Conservation (phyloP, 768 basidiomycete genomes). For the Xanthoconium stramineum region DNA sequence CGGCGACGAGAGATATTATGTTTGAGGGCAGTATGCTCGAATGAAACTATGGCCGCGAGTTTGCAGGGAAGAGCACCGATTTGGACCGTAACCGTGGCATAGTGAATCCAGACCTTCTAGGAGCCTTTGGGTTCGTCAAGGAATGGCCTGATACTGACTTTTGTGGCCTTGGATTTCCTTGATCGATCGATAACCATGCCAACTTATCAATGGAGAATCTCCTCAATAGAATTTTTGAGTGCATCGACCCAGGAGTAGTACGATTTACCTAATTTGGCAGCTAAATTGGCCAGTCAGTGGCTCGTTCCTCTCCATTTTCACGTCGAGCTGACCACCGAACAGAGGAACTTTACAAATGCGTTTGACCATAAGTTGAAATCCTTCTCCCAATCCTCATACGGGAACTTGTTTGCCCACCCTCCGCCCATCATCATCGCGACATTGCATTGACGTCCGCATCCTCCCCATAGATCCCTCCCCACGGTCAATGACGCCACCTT, state of each 20-base stretch:
- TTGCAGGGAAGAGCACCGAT: background rate
- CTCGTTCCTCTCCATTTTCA: background rate
- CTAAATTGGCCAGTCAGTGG: too few species aligned
- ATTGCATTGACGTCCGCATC: background rate
- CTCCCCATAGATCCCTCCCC: constrained; percentile 67
- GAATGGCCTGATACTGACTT: too few species aligned
- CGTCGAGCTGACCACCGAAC: constrained; percentile 7
- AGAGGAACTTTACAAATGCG: constrained; percentile 80
- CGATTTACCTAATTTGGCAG: too few species aligned
- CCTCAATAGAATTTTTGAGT: too few species aligned
- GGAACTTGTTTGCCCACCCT: constrained; percentile 4
- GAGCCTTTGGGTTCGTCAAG: too few species aligned
- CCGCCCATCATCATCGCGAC: constrained; percentile 1
- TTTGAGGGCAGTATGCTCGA: background rate
- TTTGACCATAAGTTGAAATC: constrained; percentile 51
- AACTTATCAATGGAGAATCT: too few species aligned
- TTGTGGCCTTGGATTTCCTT: too few species aligned
- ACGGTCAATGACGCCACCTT: constrained; percentile 89
- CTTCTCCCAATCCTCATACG: background rate
- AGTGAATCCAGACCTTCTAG: too few species aligned
- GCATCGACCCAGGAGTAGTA: too few species aligned
- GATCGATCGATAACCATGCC: too few species aligned
- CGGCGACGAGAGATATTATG: background rate
- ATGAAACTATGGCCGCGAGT: background rate
- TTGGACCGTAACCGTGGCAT: too few species aligned